phyloP scores from a whole-genome alignment of 768 basidiomycete genomes.

The Lepiota brunneoincarnata region DNA sequence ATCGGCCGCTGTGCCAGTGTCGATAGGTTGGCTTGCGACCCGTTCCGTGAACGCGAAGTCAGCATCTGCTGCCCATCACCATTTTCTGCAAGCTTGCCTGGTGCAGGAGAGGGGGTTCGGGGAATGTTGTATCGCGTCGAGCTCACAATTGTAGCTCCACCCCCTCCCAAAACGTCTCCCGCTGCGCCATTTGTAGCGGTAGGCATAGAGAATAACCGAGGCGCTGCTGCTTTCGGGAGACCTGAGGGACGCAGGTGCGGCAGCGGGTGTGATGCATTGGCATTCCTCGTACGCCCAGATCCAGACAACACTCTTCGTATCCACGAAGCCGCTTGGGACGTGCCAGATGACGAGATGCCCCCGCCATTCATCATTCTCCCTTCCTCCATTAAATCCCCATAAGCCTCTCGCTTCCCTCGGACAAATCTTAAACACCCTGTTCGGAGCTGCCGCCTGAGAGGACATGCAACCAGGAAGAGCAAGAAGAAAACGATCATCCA shows the following conservation, averaged over 20 bases:
- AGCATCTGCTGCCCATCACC: constrained; percentile 31
- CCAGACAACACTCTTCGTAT: constrained; percentile 30
- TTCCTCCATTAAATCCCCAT: constrained; percentile 51
- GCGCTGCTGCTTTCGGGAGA: not conserved
- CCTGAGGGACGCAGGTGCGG: constrained; percentile 13
- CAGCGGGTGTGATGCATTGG: constrained; percentile 10
- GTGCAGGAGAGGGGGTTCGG: constrained; percentile 48
- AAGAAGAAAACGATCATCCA: constrained; percentile 44
- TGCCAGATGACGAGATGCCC: constrained; percentile 30
- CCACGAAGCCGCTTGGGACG: constrained; percentile 27
- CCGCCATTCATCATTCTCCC: constrained; percentile 29
- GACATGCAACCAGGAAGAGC: constrained; percentile 43
- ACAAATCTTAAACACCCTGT: constrained; percentile 43
- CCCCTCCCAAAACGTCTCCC: constrained; percentile 27
- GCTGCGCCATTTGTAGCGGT: not conserved
- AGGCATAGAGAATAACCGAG: not conserved
- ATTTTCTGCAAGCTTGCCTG: constrained; percentile 36
- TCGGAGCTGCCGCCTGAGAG: constrained; percentile 57
- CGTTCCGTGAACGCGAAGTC: constrained; percentile 63
- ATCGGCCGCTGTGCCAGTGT: constrained; percentile 44
- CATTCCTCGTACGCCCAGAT: not conserved
- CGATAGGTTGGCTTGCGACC: constrained; percentile 62
- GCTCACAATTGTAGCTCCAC: constrained; percentile 24
- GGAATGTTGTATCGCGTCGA: constrained; percentile 38
- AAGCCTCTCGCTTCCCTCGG: constrained; percentile 34